A percentile compares a stretch with the other conserved stretches of the same genome.
Conservation (phyloP, 2,329 filamentous ascomycete genomes). For the Paecilomyces niveus region DNA sequence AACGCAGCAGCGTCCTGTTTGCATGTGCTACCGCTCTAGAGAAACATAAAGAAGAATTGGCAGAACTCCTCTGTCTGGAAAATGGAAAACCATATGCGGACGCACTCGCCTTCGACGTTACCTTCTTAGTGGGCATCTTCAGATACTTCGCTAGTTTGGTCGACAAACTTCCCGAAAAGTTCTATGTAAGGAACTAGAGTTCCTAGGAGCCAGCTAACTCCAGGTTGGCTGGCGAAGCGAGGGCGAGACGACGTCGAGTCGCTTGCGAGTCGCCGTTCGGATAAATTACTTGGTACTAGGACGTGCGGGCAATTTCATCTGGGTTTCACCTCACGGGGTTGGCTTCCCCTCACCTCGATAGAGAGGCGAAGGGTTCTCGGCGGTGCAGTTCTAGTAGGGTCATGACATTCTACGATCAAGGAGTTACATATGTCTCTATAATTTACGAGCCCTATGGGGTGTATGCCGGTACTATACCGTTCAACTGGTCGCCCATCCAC, state of each 20-base stretch:
- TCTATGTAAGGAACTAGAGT: too few relatives aligned
- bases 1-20: background rate
- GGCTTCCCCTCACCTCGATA: too few relatives aligned
- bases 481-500: slow-evolving; percentile 15
- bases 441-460: slow-evolving; percentile 3
- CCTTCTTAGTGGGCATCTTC: slow-evolving; percentile 12
- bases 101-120: slow-evolving; percentile 11
- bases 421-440: background rate
- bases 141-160: slow-evolving; percentile 16
- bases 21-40: background rate
- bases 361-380: too few relatives aligned
- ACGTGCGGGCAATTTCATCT: too few relatives aligned
- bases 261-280: too few relatives aligned
- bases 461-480: slow-evolving; percentile 10
- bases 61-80: slow-evolving; percentile 14
- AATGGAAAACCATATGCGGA: slow-evolving; percentile 18
- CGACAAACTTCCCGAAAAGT: background rate
- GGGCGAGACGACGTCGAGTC: too few relatives aligned
- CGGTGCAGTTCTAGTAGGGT: too few relatives aligned
- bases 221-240: too few relatives aligned
- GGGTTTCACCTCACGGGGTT: too few relatives aligned
- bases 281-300: too few relatives aligned
- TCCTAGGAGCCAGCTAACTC: too few relatives aligned
- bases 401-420: too few relatives aligned
- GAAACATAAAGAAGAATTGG: slow-evolving; percentile 13